Conservation (phyloP, 495 filamentous ascomycete genomes). For the Neurospora hispaniola region DNA sequence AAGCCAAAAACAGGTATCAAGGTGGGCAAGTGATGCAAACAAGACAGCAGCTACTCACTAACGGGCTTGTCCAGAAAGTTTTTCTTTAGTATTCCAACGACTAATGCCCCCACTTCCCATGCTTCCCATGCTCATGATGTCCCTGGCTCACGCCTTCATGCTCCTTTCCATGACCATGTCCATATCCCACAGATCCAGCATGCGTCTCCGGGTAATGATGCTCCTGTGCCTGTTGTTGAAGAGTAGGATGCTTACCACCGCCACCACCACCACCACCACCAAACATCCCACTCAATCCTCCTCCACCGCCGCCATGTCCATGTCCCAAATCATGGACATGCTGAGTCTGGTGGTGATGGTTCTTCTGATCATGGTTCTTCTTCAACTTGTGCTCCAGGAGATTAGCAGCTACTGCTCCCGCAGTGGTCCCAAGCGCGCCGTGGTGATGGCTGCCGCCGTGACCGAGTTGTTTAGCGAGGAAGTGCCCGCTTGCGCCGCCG, state of each 20-base stretch:
- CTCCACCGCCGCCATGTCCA: neutral
- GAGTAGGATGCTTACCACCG: neutral
- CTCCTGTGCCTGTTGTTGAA: neutral
- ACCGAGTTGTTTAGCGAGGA: slow-evolving; percentile 34
- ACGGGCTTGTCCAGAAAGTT: no score
- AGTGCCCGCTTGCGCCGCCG: slow-evolving; percentile 43
- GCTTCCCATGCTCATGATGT: neutral
- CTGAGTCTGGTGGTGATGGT: neutral
- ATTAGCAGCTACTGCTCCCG: slow-evolving; percentile 48
- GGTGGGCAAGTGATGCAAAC: neutral
- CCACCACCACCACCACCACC: neutral
- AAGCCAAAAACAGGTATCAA: neutral
- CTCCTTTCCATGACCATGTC: neutral
- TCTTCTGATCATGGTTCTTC: slow-evolving; percentile 11
- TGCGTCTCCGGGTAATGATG: neutral
- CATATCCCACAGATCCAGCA: neutral
- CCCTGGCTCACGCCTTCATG: neutral
- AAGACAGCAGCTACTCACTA: no score
- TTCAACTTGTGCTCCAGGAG: slow-evolving; percentile 38
- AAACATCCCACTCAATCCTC: neutral
- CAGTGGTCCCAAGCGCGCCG: slow-evolving; percentile 38
- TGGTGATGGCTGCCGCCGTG: slow-evolving; percentile 28
- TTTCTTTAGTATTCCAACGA: no score
- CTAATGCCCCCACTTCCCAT: neutral
- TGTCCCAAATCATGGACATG: neutral